phyloP scores from a whole-genome alignment of 495 filamentous ascomycete species.

The Penicillium desertorum region DNA sequence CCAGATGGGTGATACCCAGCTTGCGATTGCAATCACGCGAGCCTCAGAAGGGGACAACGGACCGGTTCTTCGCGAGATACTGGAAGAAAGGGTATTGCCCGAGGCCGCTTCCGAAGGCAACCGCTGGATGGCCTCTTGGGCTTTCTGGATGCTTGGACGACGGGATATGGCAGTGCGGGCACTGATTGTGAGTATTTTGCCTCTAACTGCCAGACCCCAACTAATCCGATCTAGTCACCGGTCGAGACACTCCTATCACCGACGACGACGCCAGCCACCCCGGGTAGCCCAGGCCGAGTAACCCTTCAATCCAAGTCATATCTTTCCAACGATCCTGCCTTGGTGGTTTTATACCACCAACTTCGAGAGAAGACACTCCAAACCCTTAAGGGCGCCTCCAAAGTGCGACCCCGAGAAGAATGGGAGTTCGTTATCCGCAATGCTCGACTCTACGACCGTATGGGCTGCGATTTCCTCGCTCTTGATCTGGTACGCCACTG shows the following conservation, averaged over 20 bases:
- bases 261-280: slow-evolving; percentile 43
- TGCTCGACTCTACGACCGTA: slow-evolving; percentile 83
- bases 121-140: slow-evolving; percentile 94
- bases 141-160: slow-evolving; percentile 86
- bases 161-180: slow-evolving; percentile 83
- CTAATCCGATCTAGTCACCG: slow-evolving; percentile 58
- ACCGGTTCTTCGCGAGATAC: slow-evolving; percentile 66
- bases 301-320: slow-evolving; percentile 72
- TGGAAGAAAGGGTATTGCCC: slow-evolving; percentile 77
- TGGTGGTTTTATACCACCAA: slow-evolving; percentile 83
- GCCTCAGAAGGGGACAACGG: slow-evolving; percentile 87
- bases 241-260: slow-evolving; percentile 64
- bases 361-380: slow-evolving; percentile 82
- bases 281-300: slow-evolving; percentile 41
- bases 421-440: slow-evolving; percentile 91
- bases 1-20: slow-evolving; percentile 82
- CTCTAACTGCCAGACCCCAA: not conserved
- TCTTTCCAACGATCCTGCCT: slow-evolving; percentile 83
- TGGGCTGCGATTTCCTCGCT: slow-evolving; percentile 95
- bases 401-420: slow-evolving; percentile 75
- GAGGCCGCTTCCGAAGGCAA: slow-evolving; percentile 79
- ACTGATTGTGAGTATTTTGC: slow-evolving; percentile 54
- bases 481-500: slow-evolving; percentile 80
- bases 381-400: slow-evolving; percentile 79
- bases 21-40: slow-evolving; percentile 85